phyloP scores from a whole-genome alignment of 1,284 basidiomycete genomes.

The Ustilago vetiveriae region DNA sequence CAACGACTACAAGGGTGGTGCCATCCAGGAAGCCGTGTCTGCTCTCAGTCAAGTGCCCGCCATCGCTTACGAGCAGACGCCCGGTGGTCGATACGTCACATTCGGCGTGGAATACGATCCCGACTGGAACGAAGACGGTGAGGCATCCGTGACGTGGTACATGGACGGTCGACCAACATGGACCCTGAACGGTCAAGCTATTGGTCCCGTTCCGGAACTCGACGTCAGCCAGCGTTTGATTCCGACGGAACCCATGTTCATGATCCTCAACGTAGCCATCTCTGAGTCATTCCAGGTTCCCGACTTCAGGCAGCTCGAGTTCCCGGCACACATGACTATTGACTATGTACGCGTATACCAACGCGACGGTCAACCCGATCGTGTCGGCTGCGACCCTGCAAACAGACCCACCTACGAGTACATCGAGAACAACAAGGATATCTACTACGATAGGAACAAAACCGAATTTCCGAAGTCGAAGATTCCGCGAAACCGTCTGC shows the following conservation, averaged over 20 bases:
- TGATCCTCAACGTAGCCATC: conserved; percentile 58
- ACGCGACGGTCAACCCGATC: conserved; percentile 65
- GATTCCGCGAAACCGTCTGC: conserved; percentile 40
- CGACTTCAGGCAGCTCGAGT: conserved; percentile 67
- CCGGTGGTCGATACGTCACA: conserved; percentile 40
- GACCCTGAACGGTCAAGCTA: conserved; percentile 49
- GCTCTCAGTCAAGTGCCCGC: conserved; percentile 55
- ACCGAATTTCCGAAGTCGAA: conserved; percentile 46
- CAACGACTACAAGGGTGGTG: conserved; percentile 64
- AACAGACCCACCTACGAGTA: conserved; percentile 64
- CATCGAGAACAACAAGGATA: conserved; percentile 61
- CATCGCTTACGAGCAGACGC: conserved; percentile 46
- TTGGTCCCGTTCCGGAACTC: conserved; percentile 45
- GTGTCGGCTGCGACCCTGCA: conserved; percentile 61
- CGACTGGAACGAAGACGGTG: conserved; percentile 57
- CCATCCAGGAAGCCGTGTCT: conserved; percentile 65
- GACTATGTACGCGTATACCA: conserved; percentile 71
- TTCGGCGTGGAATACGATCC: conserved; percentile 66
- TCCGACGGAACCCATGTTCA: conserved; percentile 62
- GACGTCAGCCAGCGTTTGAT: conserved; percentile 55
- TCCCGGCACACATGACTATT: conserved; percentile 69
- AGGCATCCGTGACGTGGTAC: conserved; percentile 60
- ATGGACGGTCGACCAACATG: conserved; percentile 62
- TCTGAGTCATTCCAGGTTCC: conserved; percentile 69
- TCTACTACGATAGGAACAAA: conserved; percentile 63